Base-by-base conservation (phyloP, 202 grass and related monocot species). In the Saccharum hybrid region DNA sequence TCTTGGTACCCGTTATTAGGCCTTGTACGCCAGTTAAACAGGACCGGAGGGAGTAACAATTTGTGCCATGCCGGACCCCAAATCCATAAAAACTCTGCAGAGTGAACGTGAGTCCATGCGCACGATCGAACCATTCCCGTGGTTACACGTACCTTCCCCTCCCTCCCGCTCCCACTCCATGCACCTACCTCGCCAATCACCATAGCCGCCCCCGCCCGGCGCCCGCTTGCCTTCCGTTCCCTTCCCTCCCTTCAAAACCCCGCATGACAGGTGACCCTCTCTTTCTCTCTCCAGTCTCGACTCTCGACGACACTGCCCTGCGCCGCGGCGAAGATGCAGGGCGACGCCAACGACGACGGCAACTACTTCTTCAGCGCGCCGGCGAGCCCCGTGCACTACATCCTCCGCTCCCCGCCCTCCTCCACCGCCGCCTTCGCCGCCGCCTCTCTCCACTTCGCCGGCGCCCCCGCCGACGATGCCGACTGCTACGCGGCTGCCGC, bases 361-460 rank as follows among this genome's bases (percentile, higher is more conserved):
- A 34, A 72, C 13, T 71, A 72, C 66, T 79, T 83, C 81, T 91
- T 91, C 89, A 91, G 85, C 82, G 82, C 85, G 22, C 89, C 89
- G 56, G 85, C 81, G 2, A 91, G 89, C 77, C 89, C 85, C 39
- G 85, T 91, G 57, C 89, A 91, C 89, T 88, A 87, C 82, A 91
- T 91, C 81, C 89, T 91, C 18, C 82, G 66, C 31, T 88, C 89
- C 12, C 77, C 85, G 77, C 85, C 89, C 1, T 87, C 81, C 45
- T 84, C 85, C 37, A 83, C 74, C 30, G 79, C 82, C 37, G 19
- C 2, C n/a, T 1, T 12, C 26, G 28, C 3, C 15, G 3, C 18
- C 26, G 8, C 51, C 3, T 23, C 62, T 1, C 10, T 16, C 15
- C 49, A 42, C 16, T 66, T 5, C 68, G 37, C 74, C 13, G 26